Percentiles rank a stretch among this genome's conserved stretches.
Conservation (phyloP, 495 filamentous ascomycete species). For the Pyrenula aspistea region DNA sequence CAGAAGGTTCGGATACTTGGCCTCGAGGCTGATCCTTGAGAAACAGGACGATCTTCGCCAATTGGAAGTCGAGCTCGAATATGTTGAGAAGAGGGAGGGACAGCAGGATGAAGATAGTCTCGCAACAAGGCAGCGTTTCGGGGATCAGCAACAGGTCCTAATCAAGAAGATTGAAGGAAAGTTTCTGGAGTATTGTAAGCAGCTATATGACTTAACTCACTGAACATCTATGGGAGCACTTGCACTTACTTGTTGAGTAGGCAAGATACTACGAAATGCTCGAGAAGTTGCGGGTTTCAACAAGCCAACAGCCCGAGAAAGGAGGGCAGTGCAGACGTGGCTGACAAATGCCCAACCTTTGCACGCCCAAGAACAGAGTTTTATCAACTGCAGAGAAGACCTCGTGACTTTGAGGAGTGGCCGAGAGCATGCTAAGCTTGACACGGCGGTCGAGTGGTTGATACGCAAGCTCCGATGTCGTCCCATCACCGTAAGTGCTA, state of each 20-base stretch:
- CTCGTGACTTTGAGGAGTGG: not conserved
- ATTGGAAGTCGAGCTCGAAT: not conserved
- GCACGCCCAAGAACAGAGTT: not conserved
- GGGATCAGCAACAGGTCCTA: not conserved
- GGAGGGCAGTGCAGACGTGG: not conserved
- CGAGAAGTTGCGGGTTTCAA: not conserved
- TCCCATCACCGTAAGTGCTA: not conserved
- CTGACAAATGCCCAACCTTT: not conserved
- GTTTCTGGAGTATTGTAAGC: not conserved
- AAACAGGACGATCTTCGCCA: constrained; percentile 1
- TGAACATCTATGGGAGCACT: not conserved
- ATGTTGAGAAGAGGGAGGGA: not conserved
- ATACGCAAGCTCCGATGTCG: not conserved
- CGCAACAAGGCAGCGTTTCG: not conserved
- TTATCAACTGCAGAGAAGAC: not conserved
- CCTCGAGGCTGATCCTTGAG: not conserved
- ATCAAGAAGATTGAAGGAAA: not conserved
- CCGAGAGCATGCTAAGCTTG: not conserved
- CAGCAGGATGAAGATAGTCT: not conserved
- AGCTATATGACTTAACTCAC: not conserved
- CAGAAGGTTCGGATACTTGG: not conserved
- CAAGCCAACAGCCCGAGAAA: not conserved
- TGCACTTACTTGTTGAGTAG: not conserved
- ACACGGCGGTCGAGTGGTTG: not conserved
- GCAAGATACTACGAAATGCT: not conserved